These are phyloP conservation scores for Lactarius akahatsu DNA, from an alignment of 768 basidiomycete genomes.

Conservation along the genomic window DNA sequence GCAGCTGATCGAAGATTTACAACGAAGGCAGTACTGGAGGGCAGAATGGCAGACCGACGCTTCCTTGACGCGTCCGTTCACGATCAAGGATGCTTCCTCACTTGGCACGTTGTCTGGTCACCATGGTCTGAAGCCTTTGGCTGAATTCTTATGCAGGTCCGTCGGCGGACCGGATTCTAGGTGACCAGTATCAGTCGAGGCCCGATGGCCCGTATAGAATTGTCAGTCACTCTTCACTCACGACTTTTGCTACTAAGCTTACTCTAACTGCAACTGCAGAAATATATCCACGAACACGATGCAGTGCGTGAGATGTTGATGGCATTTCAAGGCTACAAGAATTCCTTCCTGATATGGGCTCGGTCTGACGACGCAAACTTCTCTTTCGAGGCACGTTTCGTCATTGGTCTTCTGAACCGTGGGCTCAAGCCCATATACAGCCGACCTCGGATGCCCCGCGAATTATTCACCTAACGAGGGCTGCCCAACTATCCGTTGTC, in stretches of 20 bases:
- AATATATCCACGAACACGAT: constrained; percentile 71
- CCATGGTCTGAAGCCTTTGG: background rate
- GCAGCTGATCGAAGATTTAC: constrained; percentile 61
- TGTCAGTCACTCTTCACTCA: constrained; percentile 9
- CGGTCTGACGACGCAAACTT: constrained; percentile 33
- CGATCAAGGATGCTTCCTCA: constrained; percentile 70
- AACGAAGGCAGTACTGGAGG: constrained; percentile 71
- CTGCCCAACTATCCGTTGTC: constrained; percentile 65
- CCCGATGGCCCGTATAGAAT: background rate
- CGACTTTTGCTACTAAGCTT: constrained; percentile 31
- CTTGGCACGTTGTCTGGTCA: constrained; percentile 46
- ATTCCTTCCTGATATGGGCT: constrained; percentile 48
- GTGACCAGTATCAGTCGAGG: constrained; percentile 34
- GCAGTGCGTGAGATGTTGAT: constrained; percentile 77
- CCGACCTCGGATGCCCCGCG: constrained; percentile 53
- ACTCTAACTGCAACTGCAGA: constrained; percentile 39
- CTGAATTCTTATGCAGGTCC: constrained; percentile 42
- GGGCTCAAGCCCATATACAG: constrained; percentile 35
- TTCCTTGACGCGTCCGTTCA: constrained; percentile 46
- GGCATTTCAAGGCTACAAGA: constrained; percentile 69
- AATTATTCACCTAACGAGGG: constrained; percentile 64
- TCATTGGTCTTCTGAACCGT: constrained; percentile 21
- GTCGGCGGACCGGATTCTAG: constrained; percentile 41
- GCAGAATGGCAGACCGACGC: constrained; percentile 57
- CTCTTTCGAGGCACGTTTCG: constrained; percentile 33